phyloP scores from a whole-genome alignment of 352 stramenopile species.

The Nothophytophthora sp. region DNA sequence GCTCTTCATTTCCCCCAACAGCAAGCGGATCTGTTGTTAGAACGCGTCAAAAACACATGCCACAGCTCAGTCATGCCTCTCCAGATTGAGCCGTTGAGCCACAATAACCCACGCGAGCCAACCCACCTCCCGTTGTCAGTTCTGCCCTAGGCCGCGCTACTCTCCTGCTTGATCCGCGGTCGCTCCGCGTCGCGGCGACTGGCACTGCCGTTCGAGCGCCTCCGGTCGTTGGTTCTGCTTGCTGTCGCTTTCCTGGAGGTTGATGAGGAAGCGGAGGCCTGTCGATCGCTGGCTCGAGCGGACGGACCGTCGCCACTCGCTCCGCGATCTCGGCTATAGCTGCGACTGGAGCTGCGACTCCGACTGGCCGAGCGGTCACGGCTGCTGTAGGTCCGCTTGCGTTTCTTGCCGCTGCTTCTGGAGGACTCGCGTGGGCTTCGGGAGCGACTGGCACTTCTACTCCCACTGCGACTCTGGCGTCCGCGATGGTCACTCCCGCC shows the following conservation, averaged over 20 bases:
- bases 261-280: constrained; percentile 6
- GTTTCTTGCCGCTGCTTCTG: constrained; percentile 34
- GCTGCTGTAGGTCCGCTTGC: constrained; percentile 36
- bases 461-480: constrained; percentile 36
- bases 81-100: no score
- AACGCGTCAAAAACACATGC: no score
- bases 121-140: no score
- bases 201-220: constrained; percentile 8
- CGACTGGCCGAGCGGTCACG: constrained; percentile 34
- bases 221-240: constrained; percentile 14
- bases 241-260: constrained; percentile 15
- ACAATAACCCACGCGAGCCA: no score
- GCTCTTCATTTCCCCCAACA: no score
- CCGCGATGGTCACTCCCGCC: constrained; percentile 12
- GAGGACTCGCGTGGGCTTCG: constrained; percentile 29
- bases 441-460: constrained; percentile 36
- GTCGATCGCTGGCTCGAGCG: constrained; percentile 22
- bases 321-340: constrained; percentile 32
- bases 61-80: no score
- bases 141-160: constrained; percentile 22
- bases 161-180: constrained; percentile 33
- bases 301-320: constrained; percentile 13
- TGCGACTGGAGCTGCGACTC: constrained; percentile 48
- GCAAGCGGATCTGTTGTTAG: no score
- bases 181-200: constrained; percentile 19